Evolutionary conservation across 1,284 basidiomycete genomes (phyloP).

Genomic region (Sphagnurus paluster): DNA sequence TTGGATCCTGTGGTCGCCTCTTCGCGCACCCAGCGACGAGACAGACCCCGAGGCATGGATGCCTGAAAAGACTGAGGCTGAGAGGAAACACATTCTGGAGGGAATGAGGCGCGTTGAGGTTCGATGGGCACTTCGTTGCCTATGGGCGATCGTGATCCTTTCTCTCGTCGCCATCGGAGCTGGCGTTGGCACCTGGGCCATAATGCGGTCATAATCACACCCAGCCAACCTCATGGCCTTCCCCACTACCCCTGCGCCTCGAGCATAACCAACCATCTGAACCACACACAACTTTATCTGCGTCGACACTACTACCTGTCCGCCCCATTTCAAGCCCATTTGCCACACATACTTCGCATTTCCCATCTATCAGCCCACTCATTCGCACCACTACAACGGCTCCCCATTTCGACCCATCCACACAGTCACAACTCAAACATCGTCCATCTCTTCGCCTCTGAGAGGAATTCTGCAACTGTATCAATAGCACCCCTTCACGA

Average conservation of each 20-base stretch:
- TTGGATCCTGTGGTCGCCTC: conserved; percentile 41
- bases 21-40: conserved; percentile 19
- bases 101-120: conserved; percentile 36
- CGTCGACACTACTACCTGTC: too few species aligned
- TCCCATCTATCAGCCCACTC: neutral
- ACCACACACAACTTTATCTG: neutral
- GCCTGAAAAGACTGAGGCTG: conserved; percentile 46
- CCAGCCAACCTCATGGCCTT: neutral
- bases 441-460: conserved; percentile 3
- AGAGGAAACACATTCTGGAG: conserved; percentile 41
- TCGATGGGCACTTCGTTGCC: conserved; percentile 41
- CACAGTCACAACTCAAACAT: too few species aligned
- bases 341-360: too few species aligned
- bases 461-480: conserved; percentile 8
- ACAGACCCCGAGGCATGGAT: conserved; percentile 30
- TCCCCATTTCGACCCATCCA: too few species aligned
- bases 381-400: neutral
- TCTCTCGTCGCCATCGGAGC: conserved; percentile 20
- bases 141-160: conserved; percentile 28
- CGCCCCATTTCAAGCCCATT: too few species aligned
- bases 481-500: conserved; percentile 11
- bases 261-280: neutral
- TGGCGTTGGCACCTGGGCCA: conserved; percentile 18
- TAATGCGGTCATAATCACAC: conserved; percentile 10
- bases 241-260: neutral